Base-by-base conservation (phyloP, 2,329 filamentous ascomycete genomes). In the Alternaria arbusti region DNA sequence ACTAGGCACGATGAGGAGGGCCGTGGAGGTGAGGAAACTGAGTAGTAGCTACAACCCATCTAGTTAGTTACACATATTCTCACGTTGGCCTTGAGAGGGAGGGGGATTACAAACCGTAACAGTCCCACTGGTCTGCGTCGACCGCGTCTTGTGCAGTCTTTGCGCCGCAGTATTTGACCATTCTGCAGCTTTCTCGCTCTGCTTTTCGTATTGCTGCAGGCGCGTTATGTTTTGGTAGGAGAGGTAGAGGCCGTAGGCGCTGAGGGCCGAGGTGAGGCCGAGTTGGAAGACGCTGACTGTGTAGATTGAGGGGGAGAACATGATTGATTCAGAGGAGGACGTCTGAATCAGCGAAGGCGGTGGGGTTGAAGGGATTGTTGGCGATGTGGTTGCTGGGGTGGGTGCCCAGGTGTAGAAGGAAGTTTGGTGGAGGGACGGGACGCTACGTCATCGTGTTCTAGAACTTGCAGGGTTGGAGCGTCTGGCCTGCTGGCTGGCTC, bases 181-280 rank as follows among this genome's bases (percentile, higher is more conserved):
- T 67, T 80, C 70, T 49, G 79, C 79, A 1, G 78, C 78, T 47
- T 77, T 79, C 43, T 81, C 70, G 49, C 71, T 71, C 47, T 73
- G 63, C n/a, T 66, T 32, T 51, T 81, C 79, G 67, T 80, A 81
- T 23, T 72, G 61, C 30, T 72, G 76, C 1, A 81, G 71, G 13
- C 74, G 77, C 7, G 72, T 74, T 58, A 81, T 79, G 70, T 76
- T 78, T 32, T 72, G 64, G 67, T 78, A 78, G 22, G 74, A 76
- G 44, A 76, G 71, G 65, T 71, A 71, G 13, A 80, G 70, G 22
- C 66, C 71, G 69, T 80, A 79, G 43, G 64, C 56, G 23, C 76
- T 76, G 28, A 78, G 59, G 23, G 60, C 57, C 1, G 70, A 60
- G 32, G 73, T 67, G 64, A 65, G 59, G 25, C 70, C 36, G 28